phyloP scores from a whole-genome alignment of 202 grass and related monocot genomes.

The Cymbopogon flexuosus region DNA sequence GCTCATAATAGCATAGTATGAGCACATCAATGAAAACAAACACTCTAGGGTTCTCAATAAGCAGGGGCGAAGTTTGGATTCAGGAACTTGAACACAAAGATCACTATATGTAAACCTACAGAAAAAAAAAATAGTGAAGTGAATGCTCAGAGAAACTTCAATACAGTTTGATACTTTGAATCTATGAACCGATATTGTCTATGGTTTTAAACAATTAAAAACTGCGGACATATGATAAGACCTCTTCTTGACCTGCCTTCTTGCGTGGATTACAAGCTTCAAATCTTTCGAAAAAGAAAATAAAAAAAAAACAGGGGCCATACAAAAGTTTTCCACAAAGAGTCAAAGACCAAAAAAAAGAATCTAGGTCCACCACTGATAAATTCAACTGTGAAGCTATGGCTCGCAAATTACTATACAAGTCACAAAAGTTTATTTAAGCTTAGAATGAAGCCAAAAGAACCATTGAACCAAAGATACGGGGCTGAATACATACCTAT shows the following conservation, averaged over 20 bases:
- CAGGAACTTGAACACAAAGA: conserved; percentile 89
- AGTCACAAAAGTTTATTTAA: conserved; percentile 21
- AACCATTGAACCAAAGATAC: conserved; percentile 33
- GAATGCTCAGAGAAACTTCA: conserved; percentile 16
- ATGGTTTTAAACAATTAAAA: background rate
- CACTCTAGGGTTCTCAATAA: conserved; percentile 86
- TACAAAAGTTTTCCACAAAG: background rate
- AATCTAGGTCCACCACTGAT: background rate
- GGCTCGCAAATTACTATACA: conserved; percentile 10
- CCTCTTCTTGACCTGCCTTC: background rate
- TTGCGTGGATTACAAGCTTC: background rate
- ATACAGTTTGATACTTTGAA: background rate
- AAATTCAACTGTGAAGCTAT: conserved; percentile 10
- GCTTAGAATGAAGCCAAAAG: conserved; percentile 16
- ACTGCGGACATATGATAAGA: background rate
- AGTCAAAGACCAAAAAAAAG: background rate
- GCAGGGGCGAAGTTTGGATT: conserved; percentile 79
- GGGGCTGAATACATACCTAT: conserved; percentile 51
- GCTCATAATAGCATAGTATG: conserved; percentile 90
- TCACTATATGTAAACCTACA: conserved; percentile 98
- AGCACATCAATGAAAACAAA: conserved; percentile 85
- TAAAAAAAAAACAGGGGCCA: background rate
- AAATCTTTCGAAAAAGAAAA: background rate
- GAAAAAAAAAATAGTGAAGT: conserved; percentile 7
- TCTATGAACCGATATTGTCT: background rate